Evolutionary conservation across 1,284 basidiomycete species (phyloP).

Genomic region (Tranzscheliella williamsii): DNA sequence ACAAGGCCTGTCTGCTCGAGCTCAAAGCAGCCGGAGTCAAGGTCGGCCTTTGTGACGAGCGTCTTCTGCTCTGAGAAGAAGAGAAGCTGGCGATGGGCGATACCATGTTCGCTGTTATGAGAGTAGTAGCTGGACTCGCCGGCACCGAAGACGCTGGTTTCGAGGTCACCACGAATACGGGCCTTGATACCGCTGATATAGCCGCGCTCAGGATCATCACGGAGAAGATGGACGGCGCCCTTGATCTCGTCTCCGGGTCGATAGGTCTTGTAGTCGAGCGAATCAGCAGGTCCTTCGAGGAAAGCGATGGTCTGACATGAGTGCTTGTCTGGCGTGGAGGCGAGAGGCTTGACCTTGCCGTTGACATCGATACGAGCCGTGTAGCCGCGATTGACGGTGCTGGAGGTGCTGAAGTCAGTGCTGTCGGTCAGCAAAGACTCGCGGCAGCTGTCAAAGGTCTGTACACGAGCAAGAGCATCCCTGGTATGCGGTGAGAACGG

Average conservation of each 20-base stretch:
- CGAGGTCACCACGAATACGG: slow-evolving; percentile 35
- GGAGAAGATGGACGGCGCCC: slow-evolving; percentile 36
- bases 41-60: slow-evolving; percentile 22
- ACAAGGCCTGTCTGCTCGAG: slow-evolving; percentile 36
- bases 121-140: slow-evolving; percentile 44
- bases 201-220: slow-evolving; percentile 34
- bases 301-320: slow-evolving; percentile 40
- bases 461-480: slow-evolving; percentile 16
- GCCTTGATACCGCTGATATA: slow-evolving; percentile 39
- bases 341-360: slow-evolving; percentile 35
- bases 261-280: slow-evolving; percentile 40
- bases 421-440: slow-evolving; percentile 32
- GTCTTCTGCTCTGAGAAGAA: slow-evolving; percentile 40
- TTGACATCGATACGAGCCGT: slow-evolving; percentile 39
- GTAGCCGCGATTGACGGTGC: slow-evolving; percentile 40
- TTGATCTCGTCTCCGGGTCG: slow-evolving; percentile 41
- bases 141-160: slow-evolving; percentile 36
- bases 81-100: slow-evolving; percentile 33
- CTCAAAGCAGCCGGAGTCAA: slow-evolving; percentile 23
- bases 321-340: slow-evolving; percentile 13
- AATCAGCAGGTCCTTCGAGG: slow-evolving; percentile 33
- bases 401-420: slow-evolving; percentile 40
- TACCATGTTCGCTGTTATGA: slow-evolving; percentile 33
- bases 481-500: too few species aligned
- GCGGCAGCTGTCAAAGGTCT: slow-evolving; percentile 27